Conservation (phyloP, 2,329 filamentous ascomycete genomes). For the Colletotrichum sp. region DNA sequence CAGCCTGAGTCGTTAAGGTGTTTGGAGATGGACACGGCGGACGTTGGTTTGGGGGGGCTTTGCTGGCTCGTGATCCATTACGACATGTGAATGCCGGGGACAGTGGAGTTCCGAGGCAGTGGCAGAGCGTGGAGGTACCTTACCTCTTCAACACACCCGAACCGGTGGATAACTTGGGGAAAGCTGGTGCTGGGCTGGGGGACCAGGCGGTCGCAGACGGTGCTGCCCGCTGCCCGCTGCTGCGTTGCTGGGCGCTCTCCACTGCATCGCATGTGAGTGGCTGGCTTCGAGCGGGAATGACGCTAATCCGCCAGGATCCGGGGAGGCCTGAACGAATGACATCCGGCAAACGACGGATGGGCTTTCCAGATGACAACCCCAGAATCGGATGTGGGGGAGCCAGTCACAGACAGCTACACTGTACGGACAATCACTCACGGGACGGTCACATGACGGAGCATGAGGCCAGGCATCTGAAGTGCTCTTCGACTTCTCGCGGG, state of each 20-base stretch:
- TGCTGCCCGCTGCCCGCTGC: neutral
- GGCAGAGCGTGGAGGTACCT: neutral
- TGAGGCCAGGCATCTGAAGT: neutral
- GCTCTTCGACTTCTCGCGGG: neutral
- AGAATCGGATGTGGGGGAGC: neutral
- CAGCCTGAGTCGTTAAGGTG: conserved; percentile 6
- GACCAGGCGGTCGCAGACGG: neutral
- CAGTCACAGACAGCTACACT: neutral
- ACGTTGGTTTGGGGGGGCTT: neutral
- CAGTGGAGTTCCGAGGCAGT: conserved; percentile 22
- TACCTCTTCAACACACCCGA: conserved; percentile 14
- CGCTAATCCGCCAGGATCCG: conserved; percentile 2
- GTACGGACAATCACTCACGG: neutral
- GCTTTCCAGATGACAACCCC: neutral
- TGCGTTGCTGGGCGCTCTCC: neutral
- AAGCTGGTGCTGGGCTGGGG: neutral
- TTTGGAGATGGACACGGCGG: neutral
- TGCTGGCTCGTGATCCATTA: conserved; percentile 22
- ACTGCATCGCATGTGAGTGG: conserved; percentile 12
- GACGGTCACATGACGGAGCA: conserved; percentile 10
- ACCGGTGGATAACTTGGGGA: conserved; percentile 21
- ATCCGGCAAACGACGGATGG: neutral
- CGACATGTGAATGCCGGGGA: conserved; percentile 20
- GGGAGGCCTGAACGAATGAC: neutral
- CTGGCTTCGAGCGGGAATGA: conserved; percentile 4